Evolutionary conservation across 352 stramenopile genomes (phyloP), one percentile per base, ranked within the genome.

Genomic region (Globisporangium polare): DNA sequence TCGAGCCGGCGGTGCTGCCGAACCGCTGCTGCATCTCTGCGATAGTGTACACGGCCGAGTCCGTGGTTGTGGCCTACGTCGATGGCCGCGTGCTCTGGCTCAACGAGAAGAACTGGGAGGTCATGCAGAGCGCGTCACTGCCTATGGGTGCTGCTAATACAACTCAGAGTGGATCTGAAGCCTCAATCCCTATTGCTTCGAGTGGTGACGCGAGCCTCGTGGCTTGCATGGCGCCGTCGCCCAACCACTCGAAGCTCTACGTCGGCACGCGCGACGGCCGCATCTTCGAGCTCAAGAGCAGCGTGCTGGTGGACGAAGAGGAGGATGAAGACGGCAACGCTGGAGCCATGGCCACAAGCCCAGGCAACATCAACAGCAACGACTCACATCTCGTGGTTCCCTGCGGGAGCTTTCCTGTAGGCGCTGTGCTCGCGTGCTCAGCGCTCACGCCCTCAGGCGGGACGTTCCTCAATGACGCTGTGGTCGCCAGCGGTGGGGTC

Each of bases 221-320:
- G 18, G 71, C 71, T 2, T 70, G 74, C 46, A 65, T 93, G 43
- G 53, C 76, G 2, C 49, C 72, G 15, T 83, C 81, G 5, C 84
- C 84, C 5, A 82, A 71, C 18, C 80, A 75, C 60, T 69, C 73
- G 8, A 86, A 85, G 60, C 65, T 83, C 0, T 89, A 83, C 57
- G 69, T 90, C n/a, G 77, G 76, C 5, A 91, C 76, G 22, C 62
- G 60, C 7, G 66, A 70, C 51, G 81, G 81, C 2, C 71, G 78
- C 55, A 80, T 91, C 51, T 91, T 78, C 42, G 80, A 90, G 49
- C 61, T 93, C 37, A 84, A 75, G 42, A 84, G 78, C 12, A 83
- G 52, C 49, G 71, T 86, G 5, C 37, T 71, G 15, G 43, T 71
- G 46, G 74, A 89, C 35, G 80, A 90, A 9, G 81, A 90, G 10